Evolutionary conservation across 345 rosid species (phyloP).

Genomic region (Cardamine resedifolia): DNA sequence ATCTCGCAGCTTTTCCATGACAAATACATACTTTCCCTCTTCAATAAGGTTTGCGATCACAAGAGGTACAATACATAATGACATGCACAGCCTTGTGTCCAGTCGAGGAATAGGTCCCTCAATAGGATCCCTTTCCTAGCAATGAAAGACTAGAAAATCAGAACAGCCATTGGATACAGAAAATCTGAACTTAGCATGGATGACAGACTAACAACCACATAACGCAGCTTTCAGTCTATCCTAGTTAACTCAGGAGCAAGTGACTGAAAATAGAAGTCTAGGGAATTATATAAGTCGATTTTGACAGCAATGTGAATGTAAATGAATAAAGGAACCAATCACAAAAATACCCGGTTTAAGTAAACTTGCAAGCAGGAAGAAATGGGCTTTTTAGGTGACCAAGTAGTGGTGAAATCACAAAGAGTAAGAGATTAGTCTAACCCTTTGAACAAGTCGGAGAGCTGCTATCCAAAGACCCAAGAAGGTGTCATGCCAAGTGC

Average conservation of each 20-base stretch:
- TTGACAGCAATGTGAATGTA: not conserved
- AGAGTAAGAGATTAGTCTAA: slow-evolving; percentile 38
- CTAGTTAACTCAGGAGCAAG: not conserved
- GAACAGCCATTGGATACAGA: slow-evolving; percentile 4
- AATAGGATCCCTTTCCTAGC: slow-evolving; percentile 87
- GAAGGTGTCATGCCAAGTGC: slow-evolving; percentile 91
- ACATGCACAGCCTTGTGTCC: slow-evolving; percentile 86
- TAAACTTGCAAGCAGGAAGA: slow-evolving; percentile 1
- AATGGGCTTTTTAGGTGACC: slow-evolving; percentile 2
- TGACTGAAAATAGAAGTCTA: not conserved
- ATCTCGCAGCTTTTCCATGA: slow-evolving; percentile 43
- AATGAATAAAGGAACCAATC: not conserved
- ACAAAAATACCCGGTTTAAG: not conserved
- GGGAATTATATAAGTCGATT: not conserved
- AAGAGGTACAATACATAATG: slow-evolving; percentile 75
- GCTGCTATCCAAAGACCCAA: slow-evolving; percentile 91
- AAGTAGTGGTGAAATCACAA: not conserved
- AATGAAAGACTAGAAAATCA: slow-evolving; percentile 7
- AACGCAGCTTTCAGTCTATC: not conserved
- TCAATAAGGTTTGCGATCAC: slow-evolving; percentile 81
- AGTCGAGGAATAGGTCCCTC: slow-evolving; percentile 90
- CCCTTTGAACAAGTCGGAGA: slow-evolving; percentile 98
- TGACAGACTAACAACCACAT: slow-evolving; percentile 2
- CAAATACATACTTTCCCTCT: slow-evolving; percentile 58
- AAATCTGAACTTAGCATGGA: not conserved